Percentiles rank a stretch among this genome's conserved stretches.
These are phyloP conservation scores for Parachaetomium inaequale DNA, from an alignment of 495 filamentous ascomycete species.

Conservation along the genomic window DNA sequence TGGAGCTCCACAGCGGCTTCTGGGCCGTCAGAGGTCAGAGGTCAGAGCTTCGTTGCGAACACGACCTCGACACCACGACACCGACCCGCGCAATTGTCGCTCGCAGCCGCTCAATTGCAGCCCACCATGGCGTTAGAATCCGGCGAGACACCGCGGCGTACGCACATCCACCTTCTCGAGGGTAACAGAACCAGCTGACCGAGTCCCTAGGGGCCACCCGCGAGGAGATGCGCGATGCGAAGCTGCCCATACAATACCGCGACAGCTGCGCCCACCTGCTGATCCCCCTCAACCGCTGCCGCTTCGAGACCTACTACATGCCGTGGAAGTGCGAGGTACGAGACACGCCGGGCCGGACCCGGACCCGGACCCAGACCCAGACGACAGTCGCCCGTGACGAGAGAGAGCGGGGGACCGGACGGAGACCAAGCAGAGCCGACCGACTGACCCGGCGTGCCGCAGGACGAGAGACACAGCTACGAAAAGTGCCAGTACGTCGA, in stretches of 20 bases:
- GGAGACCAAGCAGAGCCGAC: background rate
- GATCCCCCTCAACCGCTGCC: constrained; percentile 93
- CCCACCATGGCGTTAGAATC: constrained; percentile 37
- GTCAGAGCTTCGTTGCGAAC: background rate
- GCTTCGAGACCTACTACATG: constrained; percentile 84
- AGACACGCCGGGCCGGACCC: background rate
- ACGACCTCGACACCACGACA: constrained; percentile 12
- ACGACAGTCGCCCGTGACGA: background rate
- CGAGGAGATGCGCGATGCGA: constrained; percentile 88
- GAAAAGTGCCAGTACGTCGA: constrained; percentile 99
- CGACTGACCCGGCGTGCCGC: constrained; percentile 10
- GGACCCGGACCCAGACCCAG: background rate
- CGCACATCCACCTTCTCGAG: constrained; percentile 6
- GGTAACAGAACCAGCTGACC: constrained; percentile 7
- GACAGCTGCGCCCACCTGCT: constrained; percentile 92
- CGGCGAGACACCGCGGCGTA: constrained; percentile 39
- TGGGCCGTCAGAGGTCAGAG: background rate
- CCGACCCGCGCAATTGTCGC: constrained; percentile 26
- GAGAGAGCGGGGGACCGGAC: background rate
- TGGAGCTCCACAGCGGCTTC: background rate
- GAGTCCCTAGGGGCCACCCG: constrained; percentile 60
- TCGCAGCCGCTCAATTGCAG: constrained; percentile 29
- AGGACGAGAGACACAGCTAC: constrained; percentile 95
- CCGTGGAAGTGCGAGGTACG: constrained; percentile 98
- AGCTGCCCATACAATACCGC: constrained; percentile 82